These are phyloP conservation scores for Suillus weaverae DNA, from an alignment of 768 basidiomycete species.

Conservation along the genomic window DNA sequence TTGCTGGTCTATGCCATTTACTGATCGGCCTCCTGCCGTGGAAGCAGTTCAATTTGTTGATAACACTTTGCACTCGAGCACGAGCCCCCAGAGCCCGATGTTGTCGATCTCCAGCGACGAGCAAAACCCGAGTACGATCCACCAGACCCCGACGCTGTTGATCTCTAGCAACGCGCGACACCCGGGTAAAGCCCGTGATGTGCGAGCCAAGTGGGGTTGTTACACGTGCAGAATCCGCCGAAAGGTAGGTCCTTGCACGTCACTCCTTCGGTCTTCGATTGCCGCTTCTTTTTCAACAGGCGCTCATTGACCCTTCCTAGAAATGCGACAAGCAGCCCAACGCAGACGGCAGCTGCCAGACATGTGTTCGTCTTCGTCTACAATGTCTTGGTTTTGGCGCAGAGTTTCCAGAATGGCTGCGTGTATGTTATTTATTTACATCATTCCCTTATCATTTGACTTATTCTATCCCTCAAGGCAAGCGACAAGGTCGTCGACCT, in stretches of 20 bases:
- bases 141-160: slow-evolving; percentile 49
- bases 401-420: slow-evolving; percentile 83
- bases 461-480: slow-evolving; percentile 49
- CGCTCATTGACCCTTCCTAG: slow-evolving; percentile 38
- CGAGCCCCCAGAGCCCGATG: slow-evolving; percentile 46
- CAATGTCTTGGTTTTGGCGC: slow-evolving; percentile 85
- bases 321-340: slow-evolving; percentile 83
- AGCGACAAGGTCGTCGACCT: slow-evolving; percentile 64
- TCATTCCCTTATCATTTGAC: slow-evolving; percentile 2
- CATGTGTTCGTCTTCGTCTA: slow-evolving; percentile 77
- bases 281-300: slow-evolving; percentile 9
- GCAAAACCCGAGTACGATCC: slow-evolving; percentile 38
- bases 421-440: slow-evolving; percentile 47
- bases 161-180: slow-evolving; percentile 35
- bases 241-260: slow-evolving; percentile 52
- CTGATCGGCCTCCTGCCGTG: background rate
- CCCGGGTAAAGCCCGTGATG: too few relatives aligned
- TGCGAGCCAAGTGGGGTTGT: slow-evolving; percentile 85
- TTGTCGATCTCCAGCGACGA: slow-evolving; percentile 43
- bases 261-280: slow-evolving; percentile 11
- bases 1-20: background rate
- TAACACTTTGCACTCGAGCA: slow-evolving; percentile 21
- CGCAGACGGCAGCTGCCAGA: slow-evolving; percentile 62
- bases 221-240: slow-evolving; percentile 86
- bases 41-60: background rate